Percentiles rank a stretch among this genome's conserved stretches.
phyloP scores from a whole-genome alignment of 192 early-diverging fungal genomes.

The Spizellomyces sp. region DNA sequence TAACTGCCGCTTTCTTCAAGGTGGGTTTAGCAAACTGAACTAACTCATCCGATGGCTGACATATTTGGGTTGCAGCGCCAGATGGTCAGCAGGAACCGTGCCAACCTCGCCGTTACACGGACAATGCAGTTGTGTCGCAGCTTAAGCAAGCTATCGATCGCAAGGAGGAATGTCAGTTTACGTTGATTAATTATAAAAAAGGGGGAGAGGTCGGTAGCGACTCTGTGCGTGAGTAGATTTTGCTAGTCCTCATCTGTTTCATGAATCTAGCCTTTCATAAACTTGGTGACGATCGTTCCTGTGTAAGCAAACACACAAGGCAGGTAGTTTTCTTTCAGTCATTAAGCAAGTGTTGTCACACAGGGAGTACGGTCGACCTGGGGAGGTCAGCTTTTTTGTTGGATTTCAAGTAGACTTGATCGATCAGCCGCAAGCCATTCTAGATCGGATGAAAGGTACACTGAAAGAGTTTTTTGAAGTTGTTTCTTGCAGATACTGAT shows the following conservation, averaged over 20 bases:
- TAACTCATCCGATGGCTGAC: no score
- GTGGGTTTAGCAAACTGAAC: slow-evolving; percentile 2
- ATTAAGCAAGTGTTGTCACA: slow-evolving; percentile 15
- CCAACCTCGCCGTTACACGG: slow-evolving; percentile 37
- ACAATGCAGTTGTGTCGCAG: slow-evolving; percentile 47
- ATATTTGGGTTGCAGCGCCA: slow-evolving; percentile 11
- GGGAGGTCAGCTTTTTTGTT: slow-evolving; percentile 63
- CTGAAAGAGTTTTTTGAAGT: not conserved
- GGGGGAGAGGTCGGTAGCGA: slow-evolving; percentile 52
- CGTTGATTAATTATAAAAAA: slow-evolving; percentile 70
- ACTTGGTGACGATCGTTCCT: slow-evolving; percentile 67
- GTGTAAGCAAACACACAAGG: slow-evolving; percentile 24
- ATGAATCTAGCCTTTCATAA: slow-evolving; percentile 59
- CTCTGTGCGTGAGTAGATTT: not conserved
- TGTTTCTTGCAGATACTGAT: no score
- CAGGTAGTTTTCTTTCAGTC: not conserved
- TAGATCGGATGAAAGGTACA: slow-evolving; percentile 61
- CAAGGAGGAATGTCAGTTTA: slow-evolving; percentile 65
- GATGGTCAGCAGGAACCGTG: slow-evolving; percentile 54
- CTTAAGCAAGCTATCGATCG: slow-evolving; percentile 51
- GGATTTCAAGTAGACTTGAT: slow-evolving; percentile 72
- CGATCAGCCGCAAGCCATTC: slow-evolving; percentile 70
- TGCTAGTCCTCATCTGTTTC: not conserved
- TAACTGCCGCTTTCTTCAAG: slow-evolving; percentile 56
- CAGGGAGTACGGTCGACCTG: slow-evolving; percentile 35